These are phyloP conservation scores for Leptosphaerulina australis DNA, from an alignment of 2,329 filamentous ascomycete genomes.

Conservation along the genomic window DNA sequence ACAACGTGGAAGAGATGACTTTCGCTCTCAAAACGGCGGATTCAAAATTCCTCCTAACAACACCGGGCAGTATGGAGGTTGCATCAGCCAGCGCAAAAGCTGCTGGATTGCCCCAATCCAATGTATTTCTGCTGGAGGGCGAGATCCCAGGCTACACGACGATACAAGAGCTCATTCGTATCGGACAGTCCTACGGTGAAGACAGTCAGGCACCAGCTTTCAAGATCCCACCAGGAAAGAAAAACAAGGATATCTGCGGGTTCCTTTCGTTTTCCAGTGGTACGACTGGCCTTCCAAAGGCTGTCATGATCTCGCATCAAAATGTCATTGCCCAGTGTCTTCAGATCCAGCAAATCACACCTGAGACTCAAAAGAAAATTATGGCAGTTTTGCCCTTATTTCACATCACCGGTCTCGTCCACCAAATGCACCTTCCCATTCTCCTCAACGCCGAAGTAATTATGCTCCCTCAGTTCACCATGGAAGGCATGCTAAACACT, in stretches of 20 bases:
- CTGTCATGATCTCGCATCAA: conserved; percentile 46
- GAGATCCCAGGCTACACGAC: conserved; percentile 57
- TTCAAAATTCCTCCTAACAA: conserved; percentile 64
- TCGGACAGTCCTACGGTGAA: conserved; percentile 52
- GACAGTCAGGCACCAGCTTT: conserved; percentile 56
- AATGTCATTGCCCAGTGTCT: conserved; percentile 62
- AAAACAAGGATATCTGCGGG: conserved; percentile 62
- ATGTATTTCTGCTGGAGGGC: conserved; percentile 64
- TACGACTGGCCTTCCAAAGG: conserved; percentile 48
- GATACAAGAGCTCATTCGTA: conserved; percentile 54
- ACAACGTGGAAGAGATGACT: conserved; percentile 71
- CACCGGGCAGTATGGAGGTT: conserved; percentile 61
- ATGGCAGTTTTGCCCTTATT: conserved; percentile 45
- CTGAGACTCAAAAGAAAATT: conserved; percentile 50
- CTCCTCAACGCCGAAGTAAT: conserved; percentile 69
- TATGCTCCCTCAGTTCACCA: conserved; percentile 69
- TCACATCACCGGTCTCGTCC: conserved; percentile 47
- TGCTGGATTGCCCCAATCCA: conserved; percentile 59
- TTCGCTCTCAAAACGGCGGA: conserved; percentile 66
- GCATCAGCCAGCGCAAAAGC: conserved; percentile 60
- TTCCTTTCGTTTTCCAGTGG: conserved; percentile 51
- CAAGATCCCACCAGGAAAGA: conserved; percentile 59
- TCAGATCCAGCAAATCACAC: conserved; percentile 55
- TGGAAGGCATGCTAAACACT: conserved; percentile 55
- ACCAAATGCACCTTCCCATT: conserved; percentile 65